A percentile compares a stretch with the other conserved stretches of the same genome.
Evolutionary conservation across 2,329 filamentous ascomycete genomes (phyloP).

Genomic region (Thielaviopsis cerberus): DNA sequence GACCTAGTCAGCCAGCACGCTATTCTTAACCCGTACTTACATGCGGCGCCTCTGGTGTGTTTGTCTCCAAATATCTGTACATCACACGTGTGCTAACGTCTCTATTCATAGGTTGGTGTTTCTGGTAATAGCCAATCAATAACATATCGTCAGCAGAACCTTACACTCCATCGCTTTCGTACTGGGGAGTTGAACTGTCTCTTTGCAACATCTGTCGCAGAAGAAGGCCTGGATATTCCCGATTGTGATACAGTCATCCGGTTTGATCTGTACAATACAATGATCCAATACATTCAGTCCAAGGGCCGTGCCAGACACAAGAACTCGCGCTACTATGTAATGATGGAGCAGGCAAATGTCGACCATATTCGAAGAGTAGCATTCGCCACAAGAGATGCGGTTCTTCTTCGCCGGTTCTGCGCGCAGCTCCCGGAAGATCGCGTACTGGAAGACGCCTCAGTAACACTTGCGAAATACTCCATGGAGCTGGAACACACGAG

Average conservation of each 20-base stretch:
- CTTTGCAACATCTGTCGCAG: constrained; percentile 47
- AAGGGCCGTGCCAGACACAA: constrained; percentile 64
- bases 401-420: constrained; percentile 57
- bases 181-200: constrained; percentile 42
- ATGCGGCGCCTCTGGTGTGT: constrained; percentile 42
- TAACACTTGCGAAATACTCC: neutral
- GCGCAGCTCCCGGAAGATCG: constrained; percentile 55
- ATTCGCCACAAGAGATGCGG: constrained; percentile 42
- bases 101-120: neutral
- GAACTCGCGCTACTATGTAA: constrained; percentile 65
- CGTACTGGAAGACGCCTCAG: neutral
- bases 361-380: constrained; percentile 37
- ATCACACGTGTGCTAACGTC: constrained; percentile 18
- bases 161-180: constrained; percentile 49
- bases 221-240: constrained; percentile 50
- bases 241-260: constrained; percentile 50
- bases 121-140: constrained; percentile 24
- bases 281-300: constrained; percentile 92
- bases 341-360: constrained; percentile 56
- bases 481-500: constrained; percentile 22
- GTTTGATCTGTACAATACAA: constrained; percentile 74
- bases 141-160: constrained; percentile 55
- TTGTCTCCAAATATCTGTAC: neutral
- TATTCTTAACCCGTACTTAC: constrained; percentile 40
- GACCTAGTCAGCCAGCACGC: constrained; percentile 42